Evolutionary conservation across 352 stramenopile species (phyloP).

Genomic region (Globisporangium viniferum): DNA sequence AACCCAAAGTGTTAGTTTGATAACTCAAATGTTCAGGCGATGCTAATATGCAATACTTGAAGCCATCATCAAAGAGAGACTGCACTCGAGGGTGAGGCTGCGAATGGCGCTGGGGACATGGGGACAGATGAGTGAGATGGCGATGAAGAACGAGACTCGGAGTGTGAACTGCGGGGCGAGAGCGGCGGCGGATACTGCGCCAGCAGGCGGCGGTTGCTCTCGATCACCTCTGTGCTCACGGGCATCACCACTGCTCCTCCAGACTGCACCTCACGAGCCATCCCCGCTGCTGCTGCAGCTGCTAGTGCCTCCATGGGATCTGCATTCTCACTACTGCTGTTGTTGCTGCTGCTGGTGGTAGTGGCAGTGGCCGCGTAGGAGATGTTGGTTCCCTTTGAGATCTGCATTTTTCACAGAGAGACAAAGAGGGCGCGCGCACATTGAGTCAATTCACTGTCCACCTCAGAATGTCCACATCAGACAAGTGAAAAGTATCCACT

Average conservation of each 20-base stretch:
- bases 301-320: background rate
- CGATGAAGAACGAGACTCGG: background rate
- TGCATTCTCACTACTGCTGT: background rate
- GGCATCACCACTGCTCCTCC: slow-evolving; percentile 8
- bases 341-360: background rate
- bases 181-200: slow-evolving; percentile 17
- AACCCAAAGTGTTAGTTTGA: background rate
- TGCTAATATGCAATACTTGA: background rate
- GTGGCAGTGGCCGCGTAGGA: slow-evolving; percentile 7
- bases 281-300: background rate
- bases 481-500: background rate
- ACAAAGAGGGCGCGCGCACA: background rate
- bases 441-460: background rate
- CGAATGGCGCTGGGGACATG: background rate
- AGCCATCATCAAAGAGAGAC: background rate
- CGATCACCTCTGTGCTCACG: slow-evolving; percentile 15
- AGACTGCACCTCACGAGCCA: slow-evolving; percentile 13
- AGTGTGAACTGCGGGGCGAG: background rate
- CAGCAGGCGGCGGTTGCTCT: slow-evolving; percentile 28
- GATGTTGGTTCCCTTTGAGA: slow-evolving; percentile 26
- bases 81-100: background rate
- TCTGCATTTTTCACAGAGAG: slow-evolving; percentile 10
- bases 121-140: background rate
- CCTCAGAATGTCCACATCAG: background rate
- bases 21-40: background rate